Base-by-base conservation (phyloP, 2,329 filamentous ascomycete genomes). In the Colletotrichum noveboracense region DNA sequence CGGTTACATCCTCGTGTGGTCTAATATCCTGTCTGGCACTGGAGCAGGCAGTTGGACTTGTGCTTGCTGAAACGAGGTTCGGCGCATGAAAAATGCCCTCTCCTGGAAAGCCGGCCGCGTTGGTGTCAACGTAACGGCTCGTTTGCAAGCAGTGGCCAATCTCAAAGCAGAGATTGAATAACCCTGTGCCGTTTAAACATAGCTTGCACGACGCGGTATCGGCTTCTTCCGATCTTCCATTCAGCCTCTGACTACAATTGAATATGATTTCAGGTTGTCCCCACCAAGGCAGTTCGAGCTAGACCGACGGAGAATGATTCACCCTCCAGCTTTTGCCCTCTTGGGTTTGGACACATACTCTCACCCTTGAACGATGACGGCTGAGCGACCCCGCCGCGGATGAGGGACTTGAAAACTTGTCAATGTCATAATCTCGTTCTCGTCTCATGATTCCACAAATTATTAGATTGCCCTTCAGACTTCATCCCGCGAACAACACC, bases 191-290 rank as follows among this genome's bases (percentile, higher is more conserved):
- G 9, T 43, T n/a, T 6, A n/a, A 12, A 3, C 18, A 3, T 12
- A 43, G 38, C 3, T n/a, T n/a, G 5, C 38, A n/a, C 3, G 18
- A 43, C 18, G 18, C 5, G 10, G 38, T n/a, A 6, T 43, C 38
- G 6, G 6, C 3, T 4, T 4, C 18, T 43, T 7, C 9, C 2
- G 2, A n/a, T 43, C 2, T n/a, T 43, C 3, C 18, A 6, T n/a
- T 52, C 10, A 21, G 10, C 10, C 43, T 21, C 12, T 21, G n/a
- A 52, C n/a, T 7, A 38, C 36, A 18, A 8, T 38, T 38, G 3
- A 38, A 38, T 18, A 7, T 16, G 7, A 8, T 38, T 38, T 16
- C 36, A 38, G 7, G 14, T 16, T 38, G 14, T 13, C 36, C 14
- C 14, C 16, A 38, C 36, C 16, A 38, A 4, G 7, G 14, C 36